Evolutionary conservation across 2,329 filamentous ascomycete species (phyloP), one percentile per base, ranked within the genome.

Genomic region (Ophiostoma sp.): DNA sequence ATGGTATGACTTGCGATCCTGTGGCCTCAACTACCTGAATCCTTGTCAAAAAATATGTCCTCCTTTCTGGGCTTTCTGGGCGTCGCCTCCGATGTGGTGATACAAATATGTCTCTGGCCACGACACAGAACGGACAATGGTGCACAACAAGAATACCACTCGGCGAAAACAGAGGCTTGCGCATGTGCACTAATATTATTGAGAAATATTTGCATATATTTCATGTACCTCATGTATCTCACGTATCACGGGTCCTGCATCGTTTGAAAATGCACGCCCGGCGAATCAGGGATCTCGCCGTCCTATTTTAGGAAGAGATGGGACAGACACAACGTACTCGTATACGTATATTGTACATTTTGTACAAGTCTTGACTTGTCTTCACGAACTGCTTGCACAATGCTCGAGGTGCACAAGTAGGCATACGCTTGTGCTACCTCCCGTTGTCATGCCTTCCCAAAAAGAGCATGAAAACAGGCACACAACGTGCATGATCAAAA

Each of bases 221-320:
- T 36, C 17, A 11, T 61, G 28, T 33, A 36, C 15, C 2, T n/a
- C 45, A 9, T 45, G n/a, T 9, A 28, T 19, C n/a, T 45, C 15
- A 17, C 22, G 39, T 42, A 17, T 28, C 39, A 28, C n/a, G 39
- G 19, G n/a, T 45, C 12, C n/a, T 45, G 36, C 61, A 5, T 45
- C 57, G 15, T 55, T 22, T 25, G n/a, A 11, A n/a, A 25, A 39
- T 42, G 33, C 19, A 39, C 11, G n/a, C 8, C 61, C n/a, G 61
- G 61, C 61, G n/a, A 42, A 64, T 42, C 61, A 64, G 42, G 61
- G 61, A 64, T 25, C n/a, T 45, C 61, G 36, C 61, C 61, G 36
- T 28, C 61, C 61, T 66, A 66, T 66, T 66, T 45, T 45, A 19
- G 61, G n/a, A 25, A n/a, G 3, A 64, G 33, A 48, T 48, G 42